Percentiles rank a stretch among this genome's conserved stretches.
Evolutionary conservation across 202 grass and related monocot species (phyloP).

Genomic region (Carex arenaria): DNA sequence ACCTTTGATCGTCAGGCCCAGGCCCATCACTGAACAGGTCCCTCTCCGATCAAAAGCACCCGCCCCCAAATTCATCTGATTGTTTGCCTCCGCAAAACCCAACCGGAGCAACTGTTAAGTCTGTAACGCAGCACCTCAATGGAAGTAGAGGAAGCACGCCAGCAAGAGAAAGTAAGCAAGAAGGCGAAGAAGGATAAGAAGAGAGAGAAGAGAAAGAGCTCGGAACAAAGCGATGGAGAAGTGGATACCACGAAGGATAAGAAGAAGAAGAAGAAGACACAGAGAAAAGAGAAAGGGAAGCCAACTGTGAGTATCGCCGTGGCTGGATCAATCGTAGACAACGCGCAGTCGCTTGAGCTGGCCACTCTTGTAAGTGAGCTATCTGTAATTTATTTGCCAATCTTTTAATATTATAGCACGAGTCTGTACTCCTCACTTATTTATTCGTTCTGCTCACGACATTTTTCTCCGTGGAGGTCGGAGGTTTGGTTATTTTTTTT

Average conservation of each 20-base stretch:
- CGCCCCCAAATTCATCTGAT: background rate
- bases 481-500: background rate
- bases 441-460: background rate
- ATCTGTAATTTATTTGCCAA: background rate
- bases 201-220: slow-evolving; percentile 26
- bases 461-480: background rate
- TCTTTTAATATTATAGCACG: background rate
- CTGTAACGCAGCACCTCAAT: background rate
- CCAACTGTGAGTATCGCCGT: slow-evolving; percentile 72
- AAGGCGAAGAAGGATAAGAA: slow-evolving; percentile 44
- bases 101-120: background rate
- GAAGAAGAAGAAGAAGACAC: slow-evolving; percentile 22
- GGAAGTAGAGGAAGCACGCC: slow-evolving; percentile 4
- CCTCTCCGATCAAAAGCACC: background rate
- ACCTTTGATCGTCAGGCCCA: background rate
- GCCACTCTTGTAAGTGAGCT: slow-evolving; percentile 64
- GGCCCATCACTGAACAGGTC: background rate
- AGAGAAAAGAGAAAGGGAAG: slow-evolving; percentile 28
- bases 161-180: slow-evolving; percentile 19
- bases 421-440: background rate
- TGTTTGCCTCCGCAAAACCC: background rate
- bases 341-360: slow-evolving; percentile 89
- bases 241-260: slow-evolving; percentile 17
- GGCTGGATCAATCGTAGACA: slow-evolving; percentile 78
- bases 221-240: slow-evolving; percentile 17